Conservation (phyloP, 1,284 basidiomycete species). For the Cryptococcus sp. region DNA sequence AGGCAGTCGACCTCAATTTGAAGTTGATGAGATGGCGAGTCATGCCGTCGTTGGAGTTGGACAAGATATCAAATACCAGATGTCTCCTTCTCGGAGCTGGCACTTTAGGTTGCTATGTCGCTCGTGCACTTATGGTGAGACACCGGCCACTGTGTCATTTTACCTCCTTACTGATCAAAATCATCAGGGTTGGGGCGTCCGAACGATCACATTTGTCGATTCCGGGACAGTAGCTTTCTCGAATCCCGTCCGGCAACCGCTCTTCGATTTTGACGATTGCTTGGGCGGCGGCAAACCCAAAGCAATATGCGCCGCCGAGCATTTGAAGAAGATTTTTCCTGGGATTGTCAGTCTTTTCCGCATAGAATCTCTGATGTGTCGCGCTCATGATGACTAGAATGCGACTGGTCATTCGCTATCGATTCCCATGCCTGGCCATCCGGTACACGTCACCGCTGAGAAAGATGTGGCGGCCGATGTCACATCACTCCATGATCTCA, state of each 20-base stretch:
- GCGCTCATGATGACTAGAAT: conserved; percentile 59
- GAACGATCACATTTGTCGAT: conserved; percentile 90
- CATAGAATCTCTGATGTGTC: no score
- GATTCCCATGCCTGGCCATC: conserved; percentile 98
- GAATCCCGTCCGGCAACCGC: conserved; percentile 93
- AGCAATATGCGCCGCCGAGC: conserved; percentile 86
- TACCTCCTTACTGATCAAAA: neutral
- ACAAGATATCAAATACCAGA: conserved; percentile 75
- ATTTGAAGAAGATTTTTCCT: conserved; percentile 85
- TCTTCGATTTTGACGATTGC: conserved; percentile 94
- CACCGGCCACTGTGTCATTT: neutral
- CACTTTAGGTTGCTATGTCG: conserved; percentile 94
- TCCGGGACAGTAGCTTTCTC: conserved; percentile 90
- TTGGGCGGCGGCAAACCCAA: conserved; percentile 92
- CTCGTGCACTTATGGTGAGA: conserved; percentile 79
- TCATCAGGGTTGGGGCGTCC: conserved; percentile 90
- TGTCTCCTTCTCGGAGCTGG: conserved; percentile 92
- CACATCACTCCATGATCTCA: conserved; percentile 68
- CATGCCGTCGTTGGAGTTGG: conserved; percentile 82
- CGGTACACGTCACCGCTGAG: conserved; percentile 64
- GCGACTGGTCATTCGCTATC: conserved; percentile 72
- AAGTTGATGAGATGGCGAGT: conserved; percentile 99
- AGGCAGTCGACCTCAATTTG: conserved; percentile 94
- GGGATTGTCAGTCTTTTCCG: conserved; percentile 66
- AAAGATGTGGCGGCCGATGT: conserved; percentile 62